These are phyloP conservation scores for Phytophthora uliginosa DNA, from an alignment of 352 stramenopile genomes.

Conservation along the genomic window DNA sequence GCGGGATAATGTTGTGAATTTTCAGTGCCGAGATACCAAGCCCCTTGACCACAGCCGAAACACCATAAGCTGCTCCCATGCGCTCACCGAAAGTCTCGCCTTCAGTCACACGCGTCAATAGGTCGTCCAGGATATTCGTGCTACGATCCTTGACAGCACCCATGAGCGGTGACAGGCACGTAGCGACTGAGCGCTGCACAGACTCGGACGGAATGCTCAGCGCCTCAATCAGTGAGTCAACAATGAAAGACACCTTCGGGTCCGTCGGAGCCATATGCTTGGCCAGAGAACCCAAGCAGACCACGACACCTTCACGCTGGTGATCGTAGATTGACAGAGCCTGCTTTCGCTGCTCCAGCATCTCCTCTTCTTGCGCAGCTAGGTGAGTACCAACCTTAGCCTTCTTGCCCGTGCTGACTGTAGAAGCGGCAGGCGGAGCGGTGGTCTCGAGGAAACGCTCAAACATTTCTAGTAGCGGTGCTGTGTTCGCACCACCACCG, in stretches of 20 bases:
- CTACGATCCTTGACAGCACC: conserved; percentile 82
- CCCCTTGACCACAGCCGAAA: conserved; percentile 99
- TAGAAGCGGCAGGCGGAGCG: conserved; percentile 31
- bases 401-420: conserved; percentile 38
- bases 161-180: conserved; percentile 92
- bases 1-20: conserved; percentile 97
- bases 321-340: conserved; percentile 82
- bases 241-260: conserved; percentile 90
- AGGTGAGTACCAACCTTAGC: conserved; percentile 39
- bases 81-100: conserved; percentile 90
- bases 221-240: conserved; percentile 89
- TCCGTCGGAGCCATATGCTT: conserved; percentile 93
- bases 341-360: conserved; percentile 42
- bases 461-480: conserved; percentile 75
- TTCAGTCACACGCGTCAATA: conserved; percentile 78
- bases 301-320: conserved; percentile 91
- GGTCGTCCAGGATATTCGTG: conserved; percentile 73
- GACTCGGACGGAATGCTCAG: conserved; percentile 94
- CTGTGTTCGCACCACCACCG: conserved; percentile 73
- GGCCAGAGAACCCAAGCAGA: conserved; percentile 91
- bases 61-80: conserved; percentile 97
- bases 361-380: conserved; percentile 41
- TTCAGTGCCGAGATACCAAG: conserved; percentile 99
- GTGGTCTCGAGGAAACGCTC: conserved; percentile 80
- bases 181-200: conserved; percentile 94